Percentiles rank a stretch among this genome's conserved stretches.
phyloP scores from a whole-genome alignment of 2,329 filamentous ascomycete genomes.

The Stagonosporopsis vannaccii region DNA sequence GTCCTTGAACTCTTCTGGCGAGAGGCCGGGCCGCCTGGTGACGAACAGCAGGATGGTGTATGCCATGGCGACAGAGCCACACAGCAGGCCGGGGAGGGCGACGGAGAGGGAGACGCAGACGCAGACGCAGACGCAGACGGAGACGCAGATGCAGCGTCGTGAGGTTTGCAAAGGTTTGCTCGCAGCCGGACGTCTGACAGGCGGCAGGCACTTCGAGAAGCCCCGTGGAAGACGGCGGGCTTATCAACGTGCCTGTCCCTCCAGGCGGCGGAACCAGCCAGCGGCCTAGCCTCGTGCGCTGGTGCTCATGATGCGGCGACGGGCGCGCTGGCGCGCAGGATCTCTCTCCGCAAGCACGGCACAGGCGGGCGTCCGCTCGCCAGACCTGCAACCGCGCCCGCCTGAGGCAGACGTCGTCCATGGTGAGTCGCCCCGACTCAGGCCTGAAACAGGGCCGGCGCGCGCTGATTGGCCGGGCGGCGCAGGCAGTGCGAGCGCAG shows the following conservation, averaged over 20 bases:
- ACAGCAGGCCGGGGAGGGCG: background rate
- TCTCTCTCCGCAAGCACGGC: slow-evolving; percentile 4
- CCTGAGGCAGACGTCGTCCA: slow-evolving; percentile 5
- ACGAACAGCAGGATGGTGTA: slow-evolving; percentile 39
- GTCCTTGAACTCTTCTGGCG: slow-evolving; percentile 36
- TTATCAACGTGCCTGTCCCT: slow-evolving; percentile 18
- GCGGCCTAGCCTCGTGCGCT: slow-evolving; percentile 1
- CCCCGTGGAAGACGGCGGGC: slow-evolving; percentile 17
- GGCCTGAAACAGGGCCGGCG: slow-evolving; percentile 10
- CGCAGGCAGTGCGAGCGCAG: background rate
- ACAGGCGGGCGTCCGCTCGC: slow-evolving; percentile 10
- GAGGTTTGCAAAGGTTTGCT: too few relatives aligned
- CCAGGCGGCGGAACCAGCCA: slow-evolving; percentile 3
- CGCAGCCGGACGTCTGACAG: slow-evolving; percentile 22
- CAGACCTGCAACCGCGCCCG: slow-evolving; percentile 4
- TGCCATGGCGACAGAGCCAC: slow-evolving; percentile 24
- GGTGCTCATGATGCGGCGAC: slow-evolving; percentile 7
- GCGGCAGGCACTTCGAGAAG: slow-evolving; percentile 21
- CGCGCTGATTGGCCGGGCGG: slow-evolving; percentile 4
- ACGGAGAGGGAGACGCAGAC: too few relatives aligned
- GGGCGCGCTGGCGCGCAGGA: slow-evolving; percentile 8
- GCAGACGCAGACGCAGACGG: too few relatives aligned
- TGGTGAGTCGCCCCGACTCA: slow-evolving; percentile 1
- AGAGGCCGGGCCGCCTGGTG: slow-evolving; percentile 30
- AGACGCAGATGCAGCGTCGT: too few relatives aligned